Base-by-base conservation (phyloP, 371 early-diverging fungal genomes). In the Lichtheimia corymbifera region DNA sequence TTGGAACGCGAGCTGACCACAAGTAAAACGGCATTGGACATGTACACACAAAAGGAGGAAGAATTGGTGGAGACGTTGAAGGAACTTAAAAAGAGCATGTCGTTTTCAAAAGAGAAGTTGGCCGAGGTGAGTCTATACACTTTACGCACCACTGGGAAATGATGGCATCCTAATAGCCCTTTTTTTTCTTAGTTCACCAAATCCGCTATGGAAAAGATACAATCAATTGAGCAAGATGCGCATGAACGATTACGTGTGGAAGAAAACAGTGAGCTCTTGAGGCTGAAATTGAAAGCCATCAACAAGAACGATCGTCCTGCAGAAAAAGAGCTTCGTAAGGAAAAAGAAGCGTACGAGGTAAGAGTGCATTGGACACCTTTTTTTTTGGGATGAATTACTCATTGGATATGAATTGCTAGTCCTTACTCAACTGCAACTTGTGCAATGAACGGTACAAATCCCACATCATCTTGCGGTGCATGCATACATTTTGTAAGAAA, bases 401-500 rank as follows among this genome's bases (percentile, higher is more conserved):
- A 28, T 28, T 28, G 1, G 9, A 35, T 35, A 11, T 9, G 11
- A 2, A 59, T 50, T 70, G 65, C 55, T 79, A 93, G 91, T 72
- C 84, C 20, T 64, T 95, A 59, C 77, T 97, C 51, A 94, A 93
- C 71, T 98, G 99, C 68, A 86, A 89, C 22, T 86, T 92, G 40
- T 98, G 99, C 73, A 84, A 86, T 61, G 77, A 74, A 49, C 82
- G 91, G 51, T 91, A 97, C 76, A 96, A 96, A 77, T 85, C 87
- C 28, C 92, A 91, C 70, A 88, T 90, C 4, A 73, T 98, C 2
- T 59, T 84, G 60, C 84, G 91, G 20, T 98, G 99, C 73, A 96
- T 95, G 97, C 99, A 98, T 70, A 91, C 91, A 17, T 97, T 98
- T 73, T 98, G 97, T 81, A 93, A 94, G 68, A 86, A 86, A 25